Base-by-base conservation (phyloP, 169 alveolate species). In the Eimeria falciformis region DNA sequence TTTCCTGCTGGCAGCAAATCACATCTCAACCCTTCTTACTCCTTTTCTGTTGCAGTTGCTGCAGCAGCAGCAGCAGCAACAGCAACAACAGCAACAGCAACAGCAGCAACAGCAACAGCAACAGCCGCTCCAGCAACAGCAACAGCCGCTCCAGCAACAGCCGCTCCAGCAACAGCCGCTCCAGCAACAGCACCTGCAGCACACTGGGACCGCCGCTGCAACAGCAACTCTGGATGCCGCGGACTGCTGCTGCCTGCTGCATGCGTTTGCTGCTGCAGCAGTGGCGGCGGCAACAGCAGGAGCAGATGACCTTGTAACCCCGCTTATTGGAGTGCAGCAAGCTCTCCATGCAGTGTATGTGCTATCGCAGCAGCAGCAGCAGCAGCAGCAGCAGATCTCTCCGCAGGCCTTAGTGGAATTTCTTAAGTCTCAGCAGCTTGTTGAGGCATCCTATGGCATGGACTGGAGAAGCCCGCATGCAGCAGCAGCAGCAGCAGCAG, bases 401-500 rank as follows among this genome's bases (percentile, higher is more conserved):
- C 86, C 33, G 9, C 66, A 75, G 66, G 21, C 66, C 47, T 66
- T 46, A 12, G 62, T 43, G 65, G 84, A 73, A 33, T 73, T 40
- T 40, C 84, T 73, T 21, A 73, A 73, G 84, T 3, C 84, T 46
- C 84, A 73, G 84, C 84, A 73, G 86, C 86, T 23, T 23, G 33
- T 66, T 0, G 66, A 62, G 23, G 86, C 66, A 6, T 21, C 40
- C 29, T 6, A 0, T 3, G 46, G 68, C 25, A 3, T 46, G 3
- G 27, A 2, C 29, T 45, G 68, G 46, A 47, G 43, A 21, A 29
- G 3, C 17, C 23, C 68, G 7, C 40, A 43, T 45, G 86, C 66
- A 43, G 68, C 68, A 23, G 86, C 45, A 23, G 25, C 23, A 11
- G 81, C 43, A 29, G 53, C 81, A 29, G 53, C 53, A 68, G 81